Evolutionary conservation across 306 rosid species (phyloP).

Genomic region (Urtica urens): DNA sequence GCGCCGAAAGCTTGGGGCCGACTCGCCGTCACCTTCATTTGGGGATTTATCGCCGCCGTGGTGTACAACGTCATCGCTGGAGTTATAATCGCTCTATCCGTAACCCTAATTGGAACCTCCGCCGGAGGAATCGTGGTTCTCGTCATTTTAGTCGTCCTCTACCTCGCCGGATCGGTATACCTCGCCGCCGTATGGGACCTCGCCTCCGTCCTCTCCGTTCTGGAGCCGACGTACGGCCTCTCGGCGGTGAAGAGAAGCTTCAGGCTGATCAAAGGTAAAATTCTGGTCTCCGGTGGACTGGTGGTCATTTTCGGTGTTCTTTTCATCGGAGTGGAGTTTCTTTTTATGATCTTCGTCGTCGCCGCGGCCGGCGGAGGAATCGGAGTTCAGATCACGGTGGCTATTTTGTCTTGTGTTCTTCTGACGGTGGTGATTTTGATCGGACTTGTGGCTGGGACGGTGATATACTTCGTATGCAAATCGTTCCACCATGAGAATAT

Average conservation of each 20-base stretch:
- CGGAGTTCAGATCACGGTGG: conserved; percentile 5
- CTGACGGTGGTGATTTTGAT: conserved; percentile 16
- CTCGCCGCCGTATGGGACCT: conserved; percentile 14
- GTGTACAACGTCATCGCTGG: conserved; percentile 8
- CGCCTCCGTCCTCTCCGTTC: conserved; percentile 19
- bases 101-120: neutral
- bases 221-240: conserved; percentile 15
- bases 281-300: neutral
- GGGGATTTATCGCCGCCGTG: conserved; percentile 6
- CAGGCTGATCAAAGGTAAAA: conserved; percentile 14
- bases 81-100: neutral
- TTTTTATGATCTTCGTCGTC: neutral
- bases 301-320: neutral
- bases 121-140: neutral
- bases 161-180: conserved; percentile 8
- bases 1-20: conserved; percentile 27
- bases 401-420: conserved; percentile 5
- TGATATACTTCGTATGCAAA: conserved; percentile 22
- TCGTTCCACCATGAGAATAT: conserved; percentile 26
- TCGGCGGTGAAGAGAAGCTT: conserved; percentile 17
- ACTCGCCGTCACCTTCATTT: conserved; percentile 20
- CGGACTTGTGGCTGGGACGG: conserved; percentile 15
- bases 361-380: neutral
- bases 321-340: neutral
- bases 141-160: neutral